phyloP scores from a whole-genome alignment of 2,329 filamentous ascomycete genomes.

The Talaromyces sp. region DNA sequence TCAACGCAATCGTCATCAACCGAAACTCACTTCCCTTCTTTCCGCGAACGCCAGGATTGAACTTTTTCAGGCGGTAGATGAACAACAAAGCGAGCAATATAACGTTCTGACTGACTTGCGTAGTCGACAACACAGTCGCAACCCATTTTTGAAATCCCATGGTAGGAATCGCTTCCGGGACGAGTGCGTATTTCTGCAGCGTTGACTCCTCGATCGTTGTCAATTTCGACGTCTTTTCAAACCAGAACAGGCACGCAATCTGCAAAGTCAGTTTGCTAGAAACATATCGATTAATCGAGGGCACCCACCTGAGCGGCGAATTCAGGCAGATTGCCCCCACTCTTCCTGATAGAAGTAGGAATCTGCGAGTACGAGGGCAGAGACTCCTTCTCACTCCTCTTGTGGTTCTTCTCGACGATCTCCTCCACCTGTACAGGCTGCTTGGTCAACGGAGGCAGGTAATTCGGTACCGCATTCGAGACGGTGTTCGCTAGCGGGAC shows the following conservation, averaged over 20 bases:
- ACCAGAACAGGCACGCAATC: constrained; percentile 98
- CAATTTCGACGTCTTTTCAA: constrained; percentile 79
- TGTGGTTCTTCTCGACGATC: constrained; percentile 27
- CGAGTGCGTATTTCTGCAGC: constrained; percentile 53
- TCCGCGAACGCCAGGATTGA: constrained; percentile 83
- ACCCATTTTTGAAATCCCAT: constrained; percentile 92
- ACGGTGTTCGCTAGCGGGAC: constrained; percentile 18
- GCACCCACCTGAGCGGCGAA: constrained; percentile 71
- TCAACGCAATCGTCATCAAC: constrained; percentile 86
- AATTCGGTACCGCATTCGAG: constrained; percentile 15
- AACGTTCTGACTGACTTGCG: constrained; percentile 94
- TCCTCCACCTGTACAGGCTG: constrained; percentile 25
- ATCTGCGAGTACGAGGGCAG: constrained; percentile 61
- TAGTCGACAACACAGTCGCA: constrained; percentile 81
- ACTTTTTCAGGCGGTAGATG: constrained; percentile 86
- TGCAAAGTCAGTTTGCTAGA: constrained; percentile 36
- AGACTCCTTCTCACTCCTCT: constrained; percentile 31
- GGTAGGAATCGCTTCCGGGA: constrained; percentile 69
- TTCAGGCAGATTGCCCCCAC: constrained; percentile 72
- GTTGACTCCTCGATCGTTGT: constrained; percentile 63
- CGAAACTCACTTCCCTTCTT: constrained; percentile 91
- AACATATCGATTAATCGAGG: no score
- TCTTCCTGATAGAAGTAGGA: constrained; percentile 69
- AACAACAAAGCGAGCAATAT: constrained; percentile 86
- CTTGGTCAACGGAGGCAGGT: constrained; percentile 23